A percentile compares a stretch with the other conserved stretches of the same genome.
Evolutionary conservation across 2,329 filamentous ascomycete species (phyloP).

Genomic region (Alternaria arbusti): DNA sequence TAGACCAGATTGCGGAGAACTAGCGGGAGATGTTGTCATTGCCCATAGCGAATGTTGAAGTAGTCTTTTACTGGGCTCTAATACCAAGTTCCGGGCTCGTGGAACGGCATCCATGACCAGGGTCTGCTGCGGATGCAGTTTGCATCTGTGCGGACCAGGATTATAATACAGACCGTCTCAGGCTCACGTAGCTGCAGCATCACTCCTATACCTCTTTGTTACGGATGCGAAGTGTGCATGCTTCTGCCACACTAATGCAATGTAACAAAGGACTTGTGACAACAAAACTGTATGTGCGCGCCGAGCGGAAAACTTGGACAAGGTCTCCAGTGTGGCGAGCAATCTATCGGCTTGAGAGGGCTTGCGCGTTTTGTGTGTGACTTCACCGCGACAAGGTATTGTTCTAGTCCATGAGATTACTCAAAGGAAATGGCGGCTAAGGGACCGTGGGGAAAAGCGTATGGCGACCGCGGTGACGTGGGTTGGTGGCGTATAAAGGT

Average conservation of each 20-base stretch:
- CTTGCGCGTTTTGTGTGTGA: neutral
- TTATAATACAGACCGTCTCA: neutral
- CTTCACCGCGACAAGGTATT: neutral
- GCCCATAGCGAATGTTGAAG: neutral
- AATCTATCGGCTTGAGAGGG: neutral
- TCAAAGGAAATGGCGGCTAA: neutral
- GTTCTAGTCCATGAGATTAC: neutral
- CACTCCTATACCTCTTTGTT: neutral
- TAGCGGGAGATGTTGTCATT: neutral
- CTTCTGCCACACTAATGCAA: neutral
- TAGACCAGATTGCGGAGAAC: neutral
- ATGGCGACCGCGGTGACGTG: neutral
- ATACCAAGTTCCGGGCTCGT: neutral
- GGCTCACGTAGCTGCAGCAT: neutral
- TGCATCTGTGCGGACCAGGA: neutral
- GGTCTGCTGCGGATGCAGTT: neutral
- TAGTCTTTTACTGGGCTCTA: neutral
- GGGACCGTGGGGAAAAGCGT: neutral
- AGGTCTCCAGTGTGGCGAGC: neutral
- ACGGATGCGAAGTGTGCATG: neutral
- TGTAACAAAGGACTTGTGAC: neutral
- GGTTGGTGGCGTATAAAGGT: constrained; percentile 17
- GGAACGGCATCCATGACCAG: neutral
- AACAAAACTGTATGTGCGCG: neutral
- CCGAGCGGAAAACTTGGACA: neutral